Conservation (phyloP, 2,329 filamentous ascomycete species). For the Fusarium pseudocircinatum region DNA sequence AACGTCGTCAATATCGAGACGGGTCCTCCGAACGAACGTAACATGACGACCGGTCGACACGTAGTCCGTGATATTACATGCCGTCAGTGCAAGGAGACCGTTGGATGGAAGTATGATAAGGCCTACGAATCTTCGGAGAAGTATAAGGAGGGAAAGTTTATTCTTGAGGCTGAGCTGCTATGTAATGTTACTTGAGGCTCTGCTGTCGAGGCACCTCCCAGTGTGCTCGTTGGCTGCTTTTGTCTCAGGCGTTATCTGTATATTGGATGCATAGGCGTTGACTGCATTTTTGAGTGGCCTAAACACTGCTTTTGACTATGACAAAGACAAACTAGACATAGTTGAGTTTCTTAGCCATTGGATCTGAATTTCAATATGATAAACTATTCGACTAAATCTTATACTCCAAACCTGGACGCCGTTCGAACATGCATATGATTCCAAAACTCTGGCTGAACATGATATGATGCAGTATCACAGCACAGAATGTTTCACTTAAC, state of each 20-base stretch:
- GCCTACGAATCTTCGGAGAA: slow-evolving; percentile 92
- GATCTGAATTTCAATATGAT: slow-evolving; percentile 1
- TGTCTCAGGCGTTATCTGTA: slow-evolving; percentile 28
- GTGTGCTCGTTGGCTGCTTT: neutral
- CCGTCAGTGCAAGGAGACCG: slow-evolving; percentile 88
- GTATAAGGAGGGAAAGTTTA: slow-evolving; percentile 99
- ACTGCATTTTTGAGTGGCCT: slow-evolving; percentile 1
- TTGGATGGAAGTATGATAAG: slow-evolving; percentile 99
- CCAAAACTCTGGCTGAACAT: neutral
- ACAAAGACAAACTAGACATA: slow-evolving; percentile 10
- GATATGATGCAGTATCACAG: neutral
- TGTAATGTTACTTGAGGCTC: slow-evolving; percentile 73
- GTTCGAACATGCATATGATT: neutral
- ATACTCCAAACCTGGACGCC: slow-evolving; percentile 13
- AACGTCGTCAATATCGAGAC: slow-evolving; percentile 89
- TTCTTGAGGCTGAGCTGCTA: slow-evolving; percentile 90
- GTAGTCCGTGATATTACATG: slow-evolving; percentile 94
- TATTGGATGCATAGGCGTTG: neutral
- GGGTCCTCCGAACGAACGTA: slow-evolving; percentile 88
- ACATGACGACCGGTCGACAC: slow-evolving; percentile 97
- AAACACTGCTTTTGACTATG: slow-evolving; percentile 12
- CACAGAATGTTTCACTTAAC: slow-evolving; percentile 24
- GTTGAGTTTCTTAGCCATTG: neutral
- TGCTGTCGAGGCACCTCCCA: neutral
- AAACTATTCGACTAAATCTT: slow-evolving; percentile 2